A percentile compares a stretch with the other conserved stretches of the same genome.
Conservation (phyloP, 805 yeast genomes). For the Zygoascus biomembranicola region DNA sequence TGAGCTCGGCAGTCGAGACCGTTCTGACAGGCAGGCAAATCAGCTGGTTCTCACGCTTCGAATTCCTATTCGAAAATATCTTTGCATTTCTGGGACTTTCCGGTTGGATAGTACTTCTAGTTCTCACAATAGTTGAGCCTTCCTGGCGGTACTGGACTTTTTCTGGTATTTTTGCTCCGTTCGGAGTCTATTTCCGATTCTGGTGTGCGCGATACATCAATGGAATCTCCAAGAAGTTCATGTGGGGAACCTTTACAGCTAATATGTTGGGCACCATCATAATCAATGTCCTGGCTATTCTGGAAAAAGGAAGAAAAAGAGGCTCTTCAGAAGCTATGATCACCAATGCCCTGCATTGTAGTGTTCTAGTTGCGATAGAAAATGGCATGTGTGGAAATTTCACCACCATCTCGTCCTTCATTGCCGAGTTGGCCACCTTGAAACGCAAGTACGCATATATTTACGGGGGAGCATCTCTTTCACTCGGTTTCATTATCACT, state of each 20-base stretch:
- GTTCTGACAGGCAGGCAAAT: slow-evolving; percentile 26
- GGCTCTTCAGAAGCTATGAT: slow-evolving; percentile 15
- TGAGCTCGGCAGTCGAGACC: slow-evolving; percentile 9
- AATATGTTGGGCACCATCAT: slow-evolving; percentile 42
- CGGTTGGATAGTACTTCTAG: slow-evolving; percentile 33
- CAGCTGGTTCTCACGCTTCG: slow-evolving; percentile 32
- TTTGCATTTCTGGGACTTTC: slow-evolving; percentile 25
- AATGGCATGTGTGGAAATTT: slow-evolving; percentile 66
- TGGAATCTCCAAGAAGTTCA: slow-evolving; percentile 43
- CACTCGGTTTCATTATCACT: slow-evolving; percentile 39
- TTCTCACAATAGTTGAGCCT: slow-evolving; percentile 32
- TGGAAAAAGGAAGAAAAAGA: slow-evolving; percentile 36
- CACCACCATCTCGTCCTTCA: slow-evolving; percentile 72
- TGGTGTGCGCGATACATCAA: slow-evolving; percentile 46
- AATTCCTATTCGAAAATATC: slow-evolving; percentile 17
- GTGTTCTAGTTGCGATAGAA: slow-evolving; percentile 44
- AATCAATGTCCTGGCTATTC: slow-evolving; percentile 36
- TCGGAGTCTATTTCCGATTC: slow-evolving; percentile 57
- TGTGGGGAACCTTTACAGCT: slow-evolving; percentile 44
- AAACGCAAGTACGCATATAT: slow-evolving; percentile 32
- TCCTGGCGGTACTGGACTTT: slow-evolving; percentile 66
- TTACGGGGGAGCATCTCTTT: slow-evolving; percentile 46
- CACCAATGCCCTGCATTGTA: slow-evolving; percentile 34
- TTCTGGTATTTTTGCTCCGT: slow-evolving; percentile 57
- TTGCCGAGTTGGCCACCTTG: slow-evolving; percentile 50